Evolutionary conservation across 257 asterid species (phyloP).

Genomic region (Solanum chilense): DNA sequence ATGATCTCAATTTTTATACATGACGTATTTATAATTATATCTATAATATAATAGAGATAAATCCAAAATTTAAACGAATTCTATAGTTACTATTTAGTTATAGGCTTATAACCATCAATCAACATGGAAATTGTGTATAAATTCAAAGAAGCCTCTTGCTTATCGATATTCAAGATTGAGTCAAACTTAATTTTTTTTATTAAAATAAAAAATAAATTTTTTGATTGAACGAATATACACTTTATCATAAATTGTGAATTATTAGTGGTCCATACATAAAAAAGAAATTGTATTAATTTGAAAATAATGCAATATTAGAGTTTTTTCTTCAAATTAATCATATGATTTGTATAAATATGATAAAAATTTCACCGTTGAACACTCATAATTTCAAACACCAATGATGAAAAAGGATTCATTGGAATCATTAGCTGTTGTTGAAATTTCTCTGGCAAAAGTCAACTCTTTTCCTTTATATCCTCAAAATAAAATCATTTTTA

Average conservation of each 20-base stretch:
- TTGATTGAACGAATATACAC: background rate
- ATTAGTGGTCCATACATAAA: background rate
- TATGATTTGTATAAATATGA: background rate
- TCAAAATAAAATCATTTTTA: background rate
- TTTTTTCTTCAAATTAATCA: too few species aligned
- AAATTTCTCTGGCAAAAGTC: background rate
- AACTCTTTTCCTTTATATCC: background rate
- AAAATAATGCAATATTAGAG: background rate
- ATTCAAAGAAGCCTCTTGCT: background rate
- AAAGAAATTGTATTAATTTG: too few species aligned
- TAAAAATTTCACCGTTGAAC: background rate
- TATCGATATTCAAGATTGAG: too few species aligned
- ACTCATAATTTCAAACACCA: background rate
- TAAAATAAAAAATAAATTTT: too few species aligned
- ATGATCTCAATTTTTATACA: too few species aligned
- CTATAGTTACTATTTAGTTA: background rate
- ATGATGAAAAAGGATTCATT: background rate
- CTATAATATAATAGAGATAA: background rate
- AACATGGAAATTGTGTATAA: background rate
- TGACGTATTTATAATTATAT: too few species aligned
- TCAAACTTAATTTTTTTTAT: fast-evolving
- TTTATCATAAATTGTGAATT: background rate
- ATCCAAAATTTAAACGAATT: too few species aligned
- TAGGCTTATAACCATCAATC: background rate
- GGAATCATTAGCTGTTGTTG: background rate